Conservation (phyloP, 495 filamentous ascomycete species). For the Lasiosphaeris hirsuta region DNA sequence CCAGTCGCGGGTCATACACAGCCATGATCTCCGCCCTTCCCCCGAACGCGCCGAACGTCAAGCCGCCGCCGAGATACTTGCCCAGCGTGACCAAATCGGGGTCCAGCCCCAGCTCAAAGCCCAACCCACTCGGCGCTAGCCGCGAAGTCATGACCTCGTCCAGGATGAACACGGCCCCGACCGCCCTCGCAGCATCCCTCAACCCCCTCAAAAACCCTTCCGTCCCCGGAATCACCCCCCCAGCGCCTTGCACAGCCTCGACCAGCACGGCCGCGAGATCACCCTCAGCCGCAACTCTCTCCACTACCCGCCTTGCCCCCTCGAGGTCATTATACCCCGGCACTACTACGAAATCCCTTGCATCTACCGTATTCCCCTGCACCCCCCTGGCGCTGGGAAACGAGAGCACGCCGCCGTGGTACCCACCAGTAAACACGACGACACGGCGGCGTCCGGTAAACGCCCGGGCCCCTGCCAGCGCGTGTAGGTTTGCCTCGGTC, state of each 20-base stretch:
- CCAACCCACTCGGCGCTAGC: slow-evolving; percentile 46
- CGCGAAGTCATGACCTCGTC: slow-evolving; percentile 67
- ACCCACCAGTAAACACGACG: slow-evolving; percentile 49
- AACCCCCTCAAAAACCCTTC: slow-evolving; percentile 43
- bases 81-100: slow-evolving; percentile 62
- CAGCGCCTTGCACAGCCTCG: slow-evolving; percentile 57
- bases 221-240: slow-evolving; percentile 46
- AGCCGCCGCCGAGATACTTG: slow-evolving; percentile 62
- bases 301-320: slow-evolving; percentile 35
- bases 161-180: slow-evolving; percentile 53
- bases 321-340: slow-evolving; percentile 48
- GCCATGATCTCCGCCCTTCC: slow-evolving; percentile 53
- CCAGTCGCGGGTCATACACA: slow-evolving; percentile 49
- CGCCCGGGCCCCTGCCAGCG: slow-evolving; percentile 38
- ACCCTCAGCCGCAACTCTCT: slow-evolving; percentile 1
- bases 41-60: slow-evolving; percentile 62
- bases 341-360: slow-evolving; percentile 47
- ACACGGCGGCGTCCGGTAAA: slow-evolving; percentile 44
- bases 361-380: slow-evolving; percentile 30
- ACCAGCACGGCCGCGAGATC: slow-evolving; percentile 55
- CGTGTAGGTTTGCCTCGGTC: slow-evolving; percentile 52
- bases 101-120: slow-evolving; percentile 36
- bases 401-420: slow-evolving; percentile 52
- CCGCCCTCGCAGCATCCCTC: slow-evolving; percentile 28
- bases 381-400: slow-evolving; percentile 24